phyloP scores from a whole-genome alignment of 805 yeast genomes.

The Candida awuae region DNA sequence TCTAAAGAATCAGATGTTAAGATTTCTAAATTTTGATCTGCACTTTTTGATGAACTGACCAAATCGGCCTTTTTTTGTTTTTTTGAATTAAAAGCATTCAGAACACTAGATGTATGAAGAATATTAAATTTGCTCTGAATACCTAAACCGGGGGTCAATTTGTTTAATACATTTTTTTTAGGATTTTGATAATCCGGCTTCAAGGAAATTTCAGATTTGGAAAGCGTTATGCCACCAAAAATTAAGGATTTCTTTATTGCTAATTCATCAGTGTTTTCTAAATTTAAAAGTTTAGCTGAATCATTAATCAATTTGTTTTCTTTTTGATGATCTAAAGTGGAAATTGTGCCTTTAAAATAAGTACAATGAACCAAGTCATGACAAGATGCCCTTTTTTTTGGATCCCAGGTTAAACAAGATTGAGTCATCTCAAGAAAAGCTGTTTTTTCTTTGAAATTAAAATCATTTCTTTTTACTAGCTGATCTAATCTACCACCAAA shows the following conservation, averaged over 20 bases:
- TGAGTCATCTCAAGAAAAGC: constrained; percentile 36
- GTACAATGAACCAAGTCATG: constrained; percentile 39
- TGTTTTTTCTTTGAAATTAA: constrained; percentile 27
- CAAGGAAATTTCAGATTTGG: background rate
- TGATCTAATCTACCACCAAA: constrained; percentile 40
- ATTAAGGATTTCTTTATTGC: constrained; percentile 3
- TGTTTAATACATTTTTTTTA: background rate
- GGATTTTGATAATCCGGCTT: background rate
- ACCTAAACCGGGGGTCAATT: constrained; percentile 7
- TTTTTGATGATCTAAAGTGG: constrained; percentile 16
- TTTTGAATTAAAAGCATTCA: background rate
- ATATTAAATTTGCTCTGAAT: constrained; percentile 6
- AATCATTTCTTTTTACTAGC: constrained; percentile 39
- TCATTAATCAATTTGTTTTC: constrained; percentile 10
- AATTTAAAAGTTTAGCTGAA: too few relatives aligned
- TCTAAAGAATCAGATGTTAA: constrained; percentile 5
- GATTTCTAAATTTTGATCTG: background rate
- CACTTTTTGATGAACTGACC: background rate
- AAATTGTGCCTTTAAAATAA: constrained; percentile 43
- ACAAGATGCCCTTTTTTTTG: constrained; percentile 51
- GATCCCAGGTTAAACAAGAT: constrained; percentile 70
- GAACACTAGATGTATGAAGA: background rate
- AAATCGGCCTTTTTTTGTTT: too few relatives aligned
- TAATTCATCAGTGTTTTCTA: too few relatives aligned
- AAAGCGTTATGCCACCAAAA: constrained; percentile 8